Percentiles rank a stretch among this genome's conserved stretches.
Evolutionary conservation across 2,329 filamentous ascomycete species (phyloP).

Genomic region (Claviceps sp.): DNA sequence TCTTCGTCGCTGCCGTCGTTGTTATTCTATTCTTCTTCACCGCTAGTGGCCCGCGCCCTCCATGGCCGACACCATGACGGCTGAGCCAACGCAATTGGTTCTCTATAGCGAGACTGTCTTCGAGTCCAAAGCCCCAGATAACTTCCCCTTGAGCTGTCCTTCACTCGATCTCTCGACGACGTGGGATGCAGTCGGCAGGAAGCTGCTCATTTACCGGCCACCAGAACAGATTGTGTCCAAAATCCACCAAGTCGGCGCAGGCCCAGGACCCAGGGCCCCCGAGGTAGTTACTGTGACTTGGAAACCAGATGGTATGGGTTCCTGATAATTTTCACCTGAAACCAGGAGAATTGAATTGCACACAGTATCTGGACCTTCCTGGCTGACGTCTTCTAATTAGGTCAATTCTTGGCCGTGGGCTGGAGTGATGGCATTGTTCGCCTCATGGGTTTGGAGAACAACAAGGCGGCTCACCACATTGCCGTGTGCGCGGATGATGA

Average conservation of each 20-base stretch:
- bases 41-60: not conserved
- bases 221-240: conserved; percentile 55
- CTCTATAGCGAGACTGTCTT: conserved; percentile 45
- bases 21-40: not conserved
- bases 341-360: not conserved
- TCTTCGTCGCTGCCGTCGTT: not conserved
- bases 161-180: conserved; percentile 73
- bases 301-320: conserved; percentile 50
- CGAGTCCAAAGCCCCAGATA: conserved; percentile 37
- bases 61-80: conserved; percentile 11
- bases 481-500: conserved; percentile 31
- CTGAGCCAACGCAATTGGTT: conserved; percentile 22
- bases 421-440: conserved; percentile 73
- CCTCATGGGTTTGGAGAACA: conserved; percentile 65
- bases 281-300: conserved; percentile 41
- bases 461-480: conserved; percentile 67
- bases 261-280: conserved; percentile 26
- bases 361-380: not conserved
- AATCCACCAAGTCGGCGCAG: conserved; percentile 30
- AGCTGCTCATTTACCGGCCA: conserved; percentile 64
- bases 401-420: conserved; percentile 66
- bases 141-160: conserved; percentile 62
- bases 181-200: conserved; percentile 49
- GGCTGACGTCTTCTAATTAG: conserved; percentile 21
- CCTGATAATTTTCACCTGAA: not conserved